Evolutionary conservation across 2,329 filamentous ascomycete species (phyloP).

Genomic region (Monascus ruber): DNA sequence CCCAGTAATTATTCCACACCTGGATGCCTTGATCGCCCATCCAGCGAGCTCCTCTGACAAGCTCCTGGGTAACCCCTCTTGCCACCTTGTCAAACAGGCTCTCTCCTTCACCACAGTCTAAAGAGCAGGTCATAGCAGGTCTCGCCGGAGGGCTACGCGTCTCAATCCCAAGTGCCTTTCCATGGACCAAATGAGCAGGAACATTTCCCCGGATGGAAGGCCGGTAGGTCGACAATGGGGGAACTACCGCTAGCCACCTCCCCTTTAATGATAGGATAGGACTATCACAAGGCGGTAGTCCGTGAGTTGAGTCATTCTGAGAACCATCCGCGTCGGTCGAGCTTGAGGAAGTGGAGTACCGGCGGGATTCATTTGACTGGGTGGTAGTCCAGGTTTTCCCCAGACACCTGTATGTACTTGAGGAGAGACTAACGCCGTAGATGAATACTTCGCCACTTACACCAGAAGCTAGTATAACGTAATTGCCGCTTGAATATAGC

Average conservation of each 20-base stretch:
- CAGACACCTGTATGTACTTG: slow-evolving; percentile 50
- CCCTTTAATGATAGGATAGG: slow-evolving; percentile 34
- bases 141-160: slow-evolving; percentile 31
- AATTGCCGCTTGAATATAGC: slow-evolving; percentile 61
- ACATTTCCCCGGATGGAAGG: slow-evolving; percentile 31
- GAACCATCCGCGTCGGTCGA: slow-evolving; percentile 34
- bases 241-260: slow-evolving; percentile 37
- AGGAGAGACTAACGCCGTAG: slow-evolving; percentile 39
- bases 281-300: slow-evolving; percentile 16
- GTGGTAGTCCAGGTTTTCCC: slow-evolving; percentile 89
- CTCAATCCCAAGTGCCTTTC: slow-evolving; percentile 30
- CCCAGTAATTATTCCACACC: slow-evolving; percentile 41
- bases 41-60: slow-evolving; percentile 38
- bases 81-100: slow-evolving; percentile 38
- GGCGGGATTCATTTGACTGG: slow-evolving; percentile 41
- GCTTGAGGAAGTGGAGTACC: slow-evolving; percentile 36
- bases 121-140: slow-evolving; percentile 32
- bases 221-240: slow-evolving; percentile 28
- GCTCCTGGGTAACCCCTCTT: slow-evolving; percentile 38
- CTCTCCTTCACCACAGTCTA: slow-evolving; percentile 37
- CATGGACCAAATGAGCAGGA: slow-evolving; percentile 21
- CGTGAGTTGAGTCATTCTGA: slow-evolving; percentile 26
- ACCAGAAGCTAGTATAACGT: slow-evolving; percentile 65
- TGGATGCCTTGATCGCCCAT: slow-evolving; percentile 39
- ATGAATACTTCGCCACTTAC: slow-evolving; percentile 79